Percentiles rank a stretch among this genome's conserved stretches.
Conservation (phyloP, 2,329 filamentous ascomycete genomes). For the Pseudogymnoascus sp. region DNA sequence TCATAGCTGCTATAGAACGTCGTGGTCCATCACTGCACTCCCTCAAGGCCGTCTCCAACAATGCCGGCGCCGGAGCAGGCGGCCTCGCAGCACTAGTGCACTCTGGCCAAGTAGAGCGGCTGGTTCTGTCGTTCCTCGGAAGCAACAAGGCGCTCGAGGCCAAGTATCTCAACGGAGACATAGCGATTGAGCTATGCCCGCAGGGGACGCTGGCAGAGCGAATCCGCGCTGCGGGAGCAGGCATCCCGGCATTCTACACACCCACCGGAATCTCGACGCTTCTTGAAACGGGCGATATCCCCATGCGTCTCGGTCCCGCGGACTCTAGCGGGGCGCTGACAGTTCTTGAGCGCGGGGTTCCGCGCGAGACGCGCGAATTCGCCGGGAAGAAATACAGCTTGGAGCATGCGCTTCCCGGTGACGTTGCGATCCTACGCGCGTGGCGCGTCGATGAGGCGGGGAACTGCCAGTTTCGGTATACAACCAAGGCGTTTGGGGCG, state of each 20-base stretch:
- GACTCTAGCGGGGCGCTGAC: conserved; percentile 30
- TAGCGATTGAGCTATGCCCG: conserved; percentile 68
- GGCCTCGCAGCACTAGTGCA: conserved; percentile 62
- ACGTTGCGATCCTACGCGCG: conserved; percentile 69
- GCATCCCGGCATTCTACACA: conserved; percentile 75
- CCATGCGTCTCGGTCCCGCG: conserved; percentile 50
- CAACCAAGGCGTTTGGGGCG: conserved; percentile 65
- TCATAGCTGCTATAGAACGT: conserved; percentile 59
- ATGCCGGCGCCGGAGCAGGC: conserved; percentile 61
- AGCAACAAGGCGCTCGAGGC: conserved; percentile 69
- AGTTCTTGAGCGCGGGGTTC: conserved; percentile 54
- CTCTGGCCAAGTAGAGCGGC: conserved; percentile 61
- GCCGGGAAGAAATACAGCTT: conserved; percentile 65
- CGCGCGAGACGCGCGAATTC: conserved; percentile 65
- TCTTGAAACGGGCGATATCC: conserved; percentile 60
- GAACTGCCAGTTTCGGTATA: conserved; percentile 73
- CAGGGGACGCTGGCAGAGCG: conserved; percentile 69
- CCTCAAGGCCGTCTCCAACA: conserved; percentile 73
- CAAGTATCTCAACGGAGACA: conserved; percentile 65
- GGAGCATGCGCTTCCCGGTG: conserved; percentile 67
- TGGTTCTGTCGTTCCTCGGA: conserved; percentile 69
- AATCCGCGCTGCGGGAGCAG: conserved; percentile 63
- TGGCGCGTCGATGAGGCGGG: conserved; percentile 69
- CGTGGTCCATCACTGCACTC: conserved; percentile 48
- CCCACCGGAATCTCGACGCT: conserved; percentile 63